phyloP scores from a whole-genome alignment of 1,284 basidiomycete genomes.

The Tremellales sp. region DNA sequence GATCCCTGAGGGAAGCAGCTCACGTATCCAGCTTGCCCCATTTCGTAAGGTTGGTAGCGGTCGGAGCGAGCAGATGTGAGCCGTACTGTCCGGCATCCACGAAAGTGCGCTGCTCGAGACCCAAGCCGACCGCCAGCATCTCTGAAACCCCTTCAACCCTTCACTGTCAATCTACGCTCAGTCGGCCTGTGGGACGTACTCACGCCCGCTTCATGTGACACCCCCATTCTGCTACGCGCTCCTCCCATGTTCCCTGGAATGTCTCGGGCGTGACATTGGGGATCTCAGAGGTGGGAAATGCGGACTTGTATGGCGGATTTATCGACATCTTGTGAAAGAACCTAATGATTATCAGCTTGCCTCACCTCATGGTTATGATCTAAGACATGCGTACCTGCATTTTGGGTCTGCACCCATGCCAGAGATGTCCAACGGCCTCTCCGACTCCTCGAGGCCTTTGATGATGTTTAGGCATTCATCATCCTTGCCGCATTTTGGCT shows the following conservation, averaged over 20 bases:
- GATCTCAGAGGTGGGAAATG: conserved; percentile 68
- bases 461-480: conserved; percentile 45
- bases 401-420: conserved; percentile 79
- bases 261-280: conserved; percentile 70
- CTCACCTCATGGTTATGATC: not conserved
- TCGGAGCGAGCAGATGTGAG: conserved; percentile 82
- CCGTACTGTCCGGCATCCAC: conserved; percentile 74
- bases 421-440: conserved; percentile 69
- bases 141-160: conserved; percentile 73
- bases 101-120: conserved; percentile 63
- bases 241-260: conserved; percentile 61
- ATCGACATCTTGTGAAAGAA: conserved; percentile 87
- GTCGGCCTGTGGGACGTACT: conserved; percentile 32
- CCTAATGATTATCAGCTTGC: conserved; percentile 13
- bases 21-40: conserved; percentile 61
- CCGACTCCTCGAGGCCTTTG: conserved; percentile 59
- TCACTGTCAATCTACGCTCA: conserved; percentile 42
- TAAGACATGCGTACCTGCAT: conserved; percentile 56
- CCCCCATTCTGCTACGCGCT: conserved; percentile 73
- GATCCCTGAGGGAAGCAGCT: conserved; percentile 8
- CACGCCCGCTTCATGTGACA: conserved; percentile 76
- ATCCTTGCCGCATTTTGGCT: conserved; percentile 69
- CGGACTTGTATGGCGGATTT: conserved; percentile 68
- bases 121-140: conserved; percentile 78
- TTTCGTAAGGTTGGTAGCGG: conserved; percentile 76